Percentiles rank a stretch among this genome's conserved stretches.
phyloP scores from a whole-genome alignment of 2,329 filamentous ascomycete species.

The Colletotrichum filicis region DNA sequence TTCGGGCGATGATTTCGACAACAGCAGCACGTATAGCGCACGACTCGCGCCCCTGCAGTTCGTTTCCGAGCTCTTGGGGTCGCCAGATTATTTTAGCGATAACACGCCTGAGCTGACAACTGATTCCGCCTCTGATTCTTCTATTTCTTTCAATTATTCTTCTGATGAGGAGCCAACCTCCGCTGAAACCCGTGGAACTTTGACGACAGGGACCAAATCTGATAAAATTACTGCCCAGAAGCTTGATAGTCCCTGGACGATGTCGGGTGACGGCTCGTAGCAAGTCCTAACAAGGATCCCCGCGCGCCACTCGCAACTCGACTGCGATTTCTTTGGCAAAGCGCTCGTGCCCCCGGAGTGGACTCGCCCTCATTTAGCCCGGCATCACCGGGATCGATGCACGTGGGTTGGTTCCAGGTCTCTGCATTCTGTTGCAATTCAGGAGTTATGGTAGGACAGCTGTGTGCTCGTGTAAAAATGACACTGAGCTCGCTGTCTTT shows the following conservation, averaged over 20 bases:
- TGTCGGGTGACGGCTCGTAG: constrained; percentile 59
- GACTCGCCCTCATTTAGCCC: constrained; percentile 50
- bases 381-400: neutral
- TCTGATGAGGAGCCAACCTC: constrained; percentile 47
- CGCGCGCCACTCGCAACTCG: constrained; percentile 43
- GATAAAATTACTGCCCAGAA: constrained; percentile 38
- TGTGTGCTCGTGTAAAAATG: constrained; percentile 17
- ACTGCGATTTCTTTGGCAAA: constrained; percentile 39
- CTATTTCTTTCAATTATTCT: neutral
- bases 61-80: constrained; percentile 51
- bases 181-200: neutral
- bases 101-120: constrained; percentile 48
- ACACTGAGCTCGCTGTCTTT: constrained; percentile 27
- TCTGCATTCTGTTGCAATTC: neutral
- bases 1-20: constrained; percentile 37
- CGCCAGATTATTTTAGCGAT: constrained; percentile 46
- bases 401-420: neutral
- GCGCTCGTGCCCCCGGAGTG: constrained; percentile 43
- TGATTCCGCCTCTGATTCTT: constrained; percentile 37
- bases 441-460: neutral
- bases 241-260: constrained; percentile 50
- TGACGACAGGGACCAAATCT: constrained; percentile 40
- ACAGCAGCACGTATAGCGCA: constrained; percentile 27
- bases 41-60: constrained; percentile 47
- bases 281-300: constrained; percentile 51